Conservation (phyloP, 495 filamentous ascomycete species). For the Podospora conica region DNA sequence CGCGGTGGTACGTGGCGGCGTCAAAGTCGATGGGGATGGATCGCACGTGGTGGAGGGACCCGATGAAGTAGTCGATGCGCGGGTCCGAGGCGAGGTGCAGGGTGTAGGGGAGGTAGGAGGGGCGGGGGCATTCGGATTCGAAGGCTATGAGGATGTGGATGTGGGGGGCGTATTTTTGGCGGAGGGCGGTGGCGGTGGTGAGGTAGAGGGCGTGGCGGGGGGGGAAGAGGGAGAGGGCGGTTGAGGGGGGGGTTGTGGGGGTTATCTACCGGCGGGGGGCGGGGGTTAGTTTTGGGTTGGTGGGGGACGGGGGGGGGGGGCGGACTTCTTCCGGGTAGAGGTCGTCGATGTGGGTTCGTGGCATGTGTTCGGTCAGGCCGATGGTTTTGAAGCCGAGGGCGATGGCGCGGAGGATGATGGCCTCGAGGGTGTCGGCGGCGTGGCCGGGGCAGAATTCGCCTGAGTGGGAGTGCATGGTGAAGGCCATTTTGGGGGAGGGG, state of each 20-base stretch:
- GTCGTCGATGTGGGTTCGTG: slow-evolving; percentile 63
- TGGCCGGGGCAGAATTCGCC: slow-evolving; percentile 93
- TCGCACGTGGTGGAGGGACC: slow-evolving; percentile 82
- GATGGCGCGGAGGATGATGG: slow-evolving; percentile 76
- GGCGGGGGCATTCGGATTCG: slow-evolving; percentile 86
- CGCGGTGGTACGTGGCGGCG: slow-evolving; percentile 48
- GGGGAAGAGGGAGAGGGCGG: slow-evolving; percentile 34
- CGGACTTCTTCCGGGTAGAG: slow-evolving; percentile 87
- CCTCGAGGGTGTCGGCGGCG: slow-evolving; percentile 76
- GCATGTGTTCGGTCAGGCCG: slow-evolving; percentile 96
- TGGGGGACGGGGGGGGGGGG: slow-evolving; percentile 4
- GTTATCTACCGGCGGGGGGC: slow-evolving; percentile 15
- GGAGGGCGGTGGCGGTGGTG: slow-evolving; percentile 63
- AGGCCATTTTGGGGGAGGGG: slow-evolving; percentile 61
- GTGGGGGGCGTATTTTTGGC: slow-evolving; percentile 56
- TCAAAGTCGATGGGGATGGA: slow-evolving; percentile 88
- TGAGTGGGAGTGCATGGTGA: slow-evolving; percentile 97
- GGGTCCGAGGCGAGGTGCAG: slow-evolving; percentile 51
- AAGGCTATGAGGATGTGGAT: slow-evolving; percentile 86
- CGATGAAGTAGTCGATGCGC: slow-evolving; percentile 78
- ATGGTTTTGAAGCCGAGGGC: slow-evolving; percentile 69
- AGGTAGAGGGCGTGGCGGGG: slow-evolving; percentile 67
- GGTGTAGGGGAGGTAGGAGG: slow-evolving; percentile 55
- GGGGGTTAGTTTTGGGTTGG: slow-evolving; percentile 9
- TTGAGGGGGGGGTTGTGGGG: slow-evolving; percentile 17